phyloP scores from a whole-genome alignment of 495 filamentous ascomycete species.

The Bryoglossum gracile region DNA sequence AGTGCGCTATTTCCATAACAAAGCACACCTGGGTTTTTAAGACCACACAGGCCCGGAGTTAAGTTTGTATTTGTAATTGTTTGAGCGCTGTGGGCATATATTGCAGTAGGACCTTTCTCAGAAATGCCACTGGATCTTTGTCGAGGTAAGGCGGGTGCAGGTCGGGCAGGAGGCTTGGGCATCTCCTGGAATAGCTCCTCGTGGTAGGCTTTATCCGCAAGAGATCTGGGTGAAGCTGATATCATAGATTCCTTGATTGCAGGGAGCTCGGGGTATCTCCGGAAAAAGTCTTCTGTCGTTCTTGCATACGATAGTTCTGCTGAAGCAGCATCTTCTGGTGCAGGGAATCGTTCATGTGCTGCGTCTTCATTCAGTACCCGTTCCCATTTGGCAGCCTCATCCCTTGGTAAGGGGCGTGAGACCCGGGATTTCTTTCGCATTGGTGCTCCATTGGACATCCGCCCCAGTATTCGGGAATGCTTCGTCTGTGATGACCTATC shows the following conservation, averaged over 20 bases:
- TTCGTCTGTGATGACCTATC: slow-evolving; percentile 11
- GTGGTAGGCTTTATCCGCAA: slow-evolving; percentile 15
- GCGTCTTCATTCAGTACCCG: slow-evolving; percentile 34
- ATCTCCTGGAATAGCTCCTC: slow-evolving; percentile 27
- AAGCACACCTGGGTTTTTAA: slow-evolving; percentile 70
- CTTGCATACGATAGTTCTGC: slow-evolving; percentile 32
- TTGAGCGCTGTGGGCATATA: slow-evolving; percentile 35
- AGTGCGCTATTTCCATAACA: slow-evolving; percentile 91
- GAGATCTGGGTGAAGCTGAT: slow-evolving; percentile 19
- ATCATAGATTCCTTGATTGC: slow-evolving; percentile 70
- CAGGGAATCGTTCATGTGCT: neutral
- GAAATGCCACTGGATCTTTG: slow-evolving; percentile 86
- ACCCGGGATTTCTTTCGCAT: slow-evolving; percentile 25
- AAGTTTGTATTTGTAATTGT: slow-evolving; percentile 12
- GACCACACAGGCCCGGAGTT: slow-evolving; percentile 48
- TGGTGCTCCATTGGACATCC: too few species aligned
- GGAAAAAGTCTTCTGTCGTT: slow-evolving; percentile 67
- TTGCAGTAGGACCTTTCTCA: slow-evolving; percentile 42
- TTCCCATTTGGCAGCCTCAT: slow-evolving; percentile 38
- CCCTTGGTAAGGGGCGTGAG: slow-evolving; percentile 22
- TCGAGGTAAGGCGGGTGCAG: slow-evolving; percentile 77
- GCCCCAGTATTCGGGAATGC: slow-evolving; percentile 20
- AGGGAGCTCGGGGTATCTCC: slow-evolving; percentile 71
- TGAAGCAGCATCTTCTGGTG: slow-evolving; percentile 14
- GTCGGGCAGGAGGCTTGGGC: slow-evolving; percentile 50